Evolutionary conservation across 192 early-diverging fungal species (phyloP), one percentile per base, ranked within the genome.

Genomic region (Coemansia sp.): DNA sequence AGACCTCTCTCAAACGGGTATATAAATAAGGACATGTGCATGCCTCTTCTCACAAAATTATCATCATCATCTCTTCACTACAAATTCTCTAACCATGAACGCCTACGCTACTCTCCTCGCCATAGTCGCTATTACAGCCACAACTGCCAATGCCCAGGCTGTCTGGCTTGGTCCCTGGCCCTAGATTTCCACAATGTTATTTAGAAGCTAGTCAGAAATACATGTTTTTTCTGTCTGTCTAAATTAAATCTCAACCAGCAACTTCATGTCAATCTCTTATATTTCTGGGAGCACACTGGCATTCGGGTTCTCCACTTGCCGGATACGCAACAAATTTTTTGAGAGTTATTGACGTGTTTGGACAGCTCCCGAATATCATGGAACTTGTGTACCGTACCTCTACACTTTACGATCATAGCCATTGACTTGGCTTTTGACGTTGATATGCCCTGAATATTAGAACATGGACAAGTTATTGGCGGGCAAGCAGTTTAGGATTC

Each of bases 91-190:
- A 17, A 58, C 26, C 40, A 67, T 67, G 52, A 67, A 67, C 53
- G 40, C 65, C 53, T 67, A 67, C 65, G 21, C 50, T 57, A 57
- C 65, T 28, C 65, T 67, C n/a, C 38, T 67, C 26, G 65, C 65
- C 39, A 55, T 67, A 13, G 65, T 67, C 65, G 53, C 65, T 26
- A 28, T 67, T 19, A 53, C 65, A 9, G 53, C 65, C 14, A 40
- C 65, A 4, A 44, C 65, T 44, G 65, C 65, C 13, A 67, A 67
- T 39, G 65, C 65, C 16, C 65, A 67, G 52, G 65, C 57, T 52
- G 37, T 57, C 65, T 67, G 65, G 65, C 52, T 67, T 8, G 65
- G 65, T 33, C 65, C 65, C 65, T 67, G 65, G 65, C 33, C 52
- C 52, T 67, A 67, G 38, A 13, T 10, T 4, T 6, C 26, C 11